These are phyloP conservation scores for Plasmodium inui DNA, from an alignment of 169 alveolate genomes.

Conservation along the genomic window DNA sequence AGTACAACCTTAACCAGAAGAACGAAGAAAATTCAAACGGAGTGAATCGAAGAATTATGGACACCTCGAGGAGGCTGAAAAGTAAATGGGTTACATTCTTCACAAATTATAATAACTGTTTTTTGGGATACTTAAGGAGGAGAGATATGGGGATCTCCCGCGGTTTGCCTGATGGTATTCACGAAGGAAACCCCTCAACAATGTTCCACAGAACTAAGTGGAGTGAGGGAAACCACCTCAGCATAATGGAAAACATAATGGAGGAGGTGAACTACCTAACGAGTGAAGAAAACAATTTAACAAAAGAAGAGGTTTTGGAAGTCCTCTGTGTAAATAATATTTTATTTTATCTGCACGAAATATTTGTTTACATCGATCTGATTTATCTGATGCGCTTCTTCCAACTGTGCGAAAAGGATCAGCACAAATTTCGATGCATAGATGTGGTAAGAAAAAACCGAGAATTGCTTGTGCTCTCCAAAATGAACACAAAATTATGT, in stretches of 20 bases:
- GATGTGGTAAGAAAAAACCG: not conserved
- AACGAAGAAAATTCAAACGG: slow-evolving; percentile 10
- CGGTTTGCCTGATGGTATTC: not conserved
- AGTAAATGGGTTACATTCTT: slow-evolving; percentile 50
- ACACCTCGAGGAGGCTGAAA: slow-evolving; percentile 20
- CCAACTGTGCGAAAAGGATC: slow-evolving; percentile 8
- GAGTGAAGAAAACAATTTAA: slow-evolving; percentile 39
- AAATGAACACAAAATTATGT: slow-evolving; percentile 38
- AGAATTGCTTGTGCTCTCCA: slow-evolving; percentile 11
- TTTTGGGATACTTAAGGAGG: slow-evolving; percentile 19
- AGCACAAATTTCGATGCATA: slow-evolving; percentile 9
- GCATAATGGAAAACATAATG: slow-evolving; percentile 24
- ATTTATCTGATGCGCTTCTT: slow-evolving; percentile 68
- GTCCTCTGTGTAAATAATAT: slow-evolving; percentile 58
- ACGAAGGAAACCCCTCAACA: not conserved
- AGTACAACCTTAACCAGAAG: slow-evolving; percentile 34
- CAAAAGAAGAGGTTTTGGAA: slow-evolving; percentile 50
- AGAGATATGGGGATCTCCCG: not conserved
- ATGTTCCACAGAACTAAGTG: not conserved
- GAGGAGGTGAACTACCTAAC: slow-evolving; percentile 44
- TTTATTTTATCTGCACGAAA: slow-evolving; percentile 63
- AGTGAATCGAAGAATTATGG: slow-evolving; percentile 35
- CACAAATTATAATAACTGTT: slow-evolving; percentile 46
- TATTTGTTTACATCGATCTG: slow-evolving; percentile 47
- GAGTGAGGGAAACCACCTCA: not conserved